Base-by-base conservation (phyloP, 2,329 filamentous ascomycete species). In the Aspergillus latus region DNA sequence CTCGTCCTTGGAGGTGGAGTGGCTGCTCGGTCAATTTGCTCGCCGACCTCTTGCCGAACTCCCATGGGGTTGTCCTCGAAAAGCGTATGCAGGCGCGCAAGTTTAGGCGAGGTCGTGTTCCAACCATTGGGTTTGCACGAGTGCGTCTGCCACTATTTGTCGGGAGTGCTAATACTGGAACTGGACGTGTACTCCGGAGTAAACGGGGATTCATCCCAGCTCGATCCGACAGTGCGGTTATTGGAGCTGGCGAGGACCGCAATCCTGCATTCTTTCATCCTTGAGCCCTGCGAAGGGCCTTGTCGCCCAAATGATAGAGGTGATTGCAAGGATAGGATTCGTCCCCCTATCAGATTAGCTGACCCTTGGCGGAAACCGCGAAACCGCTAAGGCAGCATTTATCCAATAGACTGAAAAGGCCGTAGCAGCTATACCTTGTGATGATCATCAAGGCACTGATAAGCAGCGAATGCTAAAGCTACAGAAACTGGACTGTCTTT, bases 141-240 rank as follows among this genome's bases (percentile, higher is more conserved):
- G 7, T 13, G 34, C 21, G 21, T 21, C 21, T 21, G 21, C 21
- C 21, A 21, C 21, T 21, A 21, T 21, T 30, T 37, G 6, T 8
- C 36, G 29, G 47, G 47, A 37, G 43, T 45, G 43, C 2, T 4
- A n/a, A 28, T 43, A 11, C 29, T 32, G 10, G 29, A n/a, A 36
- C 11, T 36, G 28, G 40, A 48, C 15, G 52, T 49, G 28, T 44
- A 21, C 21, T 21, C 21, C 21, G 21, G 21, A 21, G 21, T 21
- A 21, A 16, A 54, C 45, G 36, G 8, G 10, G 36, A 49, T 49
- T 29, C 39, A 52, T 37, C 29, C 30, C 49, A 49, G 53, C 52
- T 49, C 53, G 54, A 62, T 55, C 62, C 62, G 61, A 64, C 56
- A 62, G 43, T 59, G 45, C 59, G 59, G 62, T 59, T 52, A 57